Evolutionary conservation across 345 rosid genomes (phyloP), one percentile per base, ranked within the genome.

Genomic region (Noccaea caerulescens): DNA sequence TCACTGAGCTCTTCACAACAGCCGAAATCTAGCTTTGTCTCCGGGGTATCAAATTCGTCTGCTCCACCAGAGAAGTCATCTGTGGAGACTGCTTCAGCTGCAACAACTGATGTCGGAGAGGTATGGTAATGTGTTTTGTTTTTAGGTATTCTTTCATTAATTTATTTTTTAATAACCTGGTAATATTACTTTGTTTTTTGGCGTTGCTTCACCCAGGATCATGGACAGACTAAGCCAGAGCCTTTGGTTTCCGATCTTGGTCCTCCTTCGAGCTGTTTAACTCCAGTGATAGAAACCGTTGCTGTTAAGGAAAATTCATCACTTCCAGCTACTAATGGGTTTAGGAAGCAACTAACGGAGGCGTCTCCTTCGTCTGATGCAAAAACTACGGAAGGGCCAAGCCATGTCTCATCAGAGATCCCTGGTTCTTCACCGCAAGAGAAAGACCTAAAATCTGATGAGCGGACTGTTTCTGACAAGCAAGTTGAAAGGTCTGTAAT

Each of bases 51-150:
- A 44, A 59, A 46, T 43, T 67, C 68, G 34, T 73, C 77, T 50
- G 62, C 73, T 44, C 77, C 66, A 8, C 63, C 72, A 36, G 64
- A 71, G 14, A 78, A 75, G 75, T 75, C 83, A 25, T 23, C 72
- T 55, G 72, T 63, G 4, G 74, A 71, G 46, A 63, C 61, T 55
- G 54, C 75, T 30, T 57, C 64, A 63, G 79, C 78, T 49, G 18
- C 73, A 41, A 76, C 56, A 53, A 45, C 57, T 65, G 91, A 84
- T 23, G 79, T 49, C 18, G 69, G 77, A 63, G 83, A 87, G 92
- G 98, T 86, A 79, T 59, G 69, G 10, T 63, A 72, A 34, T 47
- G 18, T 47, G 4, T 11, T 59, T 18, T 20, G 67, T 18, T 49
- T 47, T 54, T 30, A 10, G 18, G 66, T 38, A 27, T 42, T 45